Base-by-base conservation (phyloP, 2,329 filamentous ascomycete genomes). In the Arachnomyces sp. region DNA sequence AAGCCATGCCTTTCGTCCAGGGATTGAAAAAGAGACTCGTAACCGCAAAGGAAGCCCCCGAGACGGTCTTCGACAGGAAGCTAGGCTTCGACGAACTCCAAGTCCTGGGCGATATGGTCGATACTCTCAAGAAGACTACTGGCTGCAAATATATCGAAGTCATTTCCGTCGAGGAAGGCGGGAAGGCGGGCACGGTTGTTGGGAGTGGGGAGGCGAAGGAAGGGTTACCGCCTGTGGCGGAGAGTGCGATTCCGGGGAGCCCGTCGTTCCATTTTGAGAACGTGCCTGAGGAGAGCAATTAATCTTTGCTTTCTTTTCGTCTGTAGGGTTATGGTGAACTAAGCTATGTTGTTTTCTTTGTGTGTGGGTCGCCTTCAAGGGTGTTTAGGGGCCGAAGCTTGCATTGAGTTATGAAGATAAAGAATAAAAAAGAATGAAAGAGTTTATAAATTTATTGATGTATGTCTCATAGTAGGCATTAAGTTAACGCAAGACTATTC, bases 1-100 rank as follows among this genome's bases (percentile, higher is more conserved):
- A 93, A 68, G 90, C 88, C 2, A 96, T 96, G 90, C 92, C 92
- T 0, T 96, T 95, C 57, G 81, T 95, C 36, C 89, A 96, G 67
- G 67, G 63, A 5, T 70, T 96, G 44, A 95, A 95, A 81, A 84
- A 77, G 63, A 79, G 85, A 38, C 75, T 98, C 41, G 72, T 87
- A 42, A 59, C 60, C 29, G 72, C 73, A 36, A 82, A 84, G 46
- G 79, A 90, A 64, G 66, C 71, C 11, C 68, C 77, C 2, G 70
- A 75, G 16, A 71, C 67, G 2, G 86, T 95, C 7, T 81, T 96
- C 56, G 80, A 90, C 58, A 76, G 88, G 49, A 86, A 90, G 65
- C 71, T 98, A 46, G 74, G 78, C 1, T 98, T 96, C 61, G 82
- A 95, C 54, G 92, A 98, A 71, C 71, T 80, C 35, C 72, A 75